These are phyloP conservation scores for Sporothrix brasiliensis DNA, from an alignment of 2,329 filamentous ascomycete genomes.

Conservation along the genomic window DNA sequence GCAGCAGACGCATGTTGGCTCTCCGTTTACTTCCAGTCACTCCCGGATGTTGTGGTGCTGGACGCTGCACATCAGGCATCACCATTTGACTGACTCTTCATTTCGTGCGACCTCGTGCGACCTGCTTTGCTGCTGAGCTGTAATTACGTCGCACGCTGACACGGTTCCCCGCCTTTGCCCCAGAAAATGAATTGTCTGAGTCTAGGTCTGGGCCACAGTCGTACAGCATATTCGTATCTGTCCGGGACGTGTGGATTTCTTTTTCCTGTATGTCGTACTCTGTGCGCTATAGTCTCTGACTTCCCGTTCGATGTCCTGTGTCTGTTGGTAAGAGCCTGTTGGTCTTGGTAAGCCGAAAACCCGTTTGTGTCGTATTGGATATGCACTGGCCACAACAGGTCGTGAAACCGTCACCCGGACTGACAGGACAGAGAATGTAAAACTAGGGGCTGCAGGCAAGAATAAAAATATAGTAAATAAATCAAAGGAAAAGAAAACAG, in stretches of 20 bases:
- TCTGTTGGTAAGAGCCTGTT: neutral
- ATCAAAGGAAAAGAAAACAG: neutral
- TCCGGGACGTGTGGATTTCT: neutral
- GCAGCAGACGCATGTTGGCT: too few species aligned
- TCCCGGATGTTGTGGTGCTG: too few species aligned
- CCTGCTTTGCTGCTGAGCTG: neutral
- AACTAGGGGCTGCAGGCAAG: neutral
- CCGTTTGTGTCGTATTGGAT: neutral
- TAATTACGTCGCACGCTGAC: neutral
- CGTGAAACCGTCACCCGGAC: slow-evolving; percentile 14
- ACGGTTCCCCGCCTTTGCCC: neutral
- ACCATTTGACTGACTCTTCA: slow-evolving; percentile 8
- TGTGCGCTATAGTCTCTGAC: too few species aligned
- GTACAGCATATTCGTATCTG: slow-evolving; percentile 19
- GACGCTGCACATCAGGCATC: neutral
- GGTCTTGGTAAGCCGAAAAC: too few species aligned
- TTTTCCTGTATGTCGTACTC: neutral
- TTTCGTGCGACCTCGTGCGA: too few species aligned
- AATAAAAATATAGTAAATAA: neutral
- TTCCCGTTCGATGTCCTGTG: too few species aligned
- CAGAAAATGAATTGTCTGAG: neutral
- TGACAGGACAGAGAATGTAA: neutral
- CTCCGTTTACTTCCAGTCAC: too few species aligned
- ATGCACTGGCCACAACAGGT: neutral
- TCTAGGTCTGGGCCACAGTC: neutral